Base-by-base conservation (phyloP, 257 asterid genomes). In the Solanum pinnatisectum region DNA sequence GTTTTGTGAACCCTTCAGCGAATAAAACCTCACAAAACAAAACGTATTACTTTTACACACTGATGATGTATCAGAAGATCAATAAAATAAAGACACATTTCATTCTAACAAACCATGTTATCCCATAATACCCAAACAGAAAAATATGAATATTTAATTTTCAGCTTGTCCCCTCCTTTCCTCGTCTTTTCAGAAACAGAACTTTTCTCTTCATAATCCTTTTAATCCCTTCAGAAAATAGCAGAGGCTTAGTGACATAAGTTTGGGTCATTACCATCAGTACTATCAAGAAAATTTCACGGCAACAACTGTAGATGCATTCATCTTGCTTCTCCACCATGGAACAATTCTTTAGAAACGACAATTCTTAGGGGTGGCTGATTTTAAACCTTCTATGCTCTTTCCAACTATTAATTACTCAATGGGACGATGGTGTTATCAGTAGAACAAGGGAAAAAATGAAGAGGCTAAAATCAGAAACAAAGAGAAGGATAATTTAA, bases 251-350 rank as follows among this genome's bases (percentile, higher is more conserved):
- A 83, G 86, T 87, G 6, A 60, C 33, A 16, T 15, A 63, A 14
- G 86, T 90, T 52, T 89, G 10, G 76, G 37, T 36, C 93, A 91
- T 39, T 90, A 87, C 79, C 70, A 63, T 42, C 63, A 25, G 40
- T 78, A 63, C 81, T 46, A 81, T 42, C 27, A 77, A 22, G 86
- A 89, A 83, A 89, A 86, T 18, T 44, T 42, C 39, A 77, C 44
- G 84, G 85, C 83, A 7, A 89, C 85, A 9, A 87, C 35, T 2
- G 74, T 86, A 37, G 86, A 90, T 56, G 89, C 52, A 1, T 74
- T 20, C 74, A 59, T 16, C 70, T 90, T 25, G 88, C 90, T 32
- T 85, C 88, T 59, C 60, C 91, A 4, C 92, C 93, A 32, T 90
- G 93, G 91, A 3, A 82, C 49, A 91, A 42, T 25, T 76, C 87